Evolutionary conservation across 208 protist species (phyloP).

Genomic region (Tritrichomonas foetus): DNA sequence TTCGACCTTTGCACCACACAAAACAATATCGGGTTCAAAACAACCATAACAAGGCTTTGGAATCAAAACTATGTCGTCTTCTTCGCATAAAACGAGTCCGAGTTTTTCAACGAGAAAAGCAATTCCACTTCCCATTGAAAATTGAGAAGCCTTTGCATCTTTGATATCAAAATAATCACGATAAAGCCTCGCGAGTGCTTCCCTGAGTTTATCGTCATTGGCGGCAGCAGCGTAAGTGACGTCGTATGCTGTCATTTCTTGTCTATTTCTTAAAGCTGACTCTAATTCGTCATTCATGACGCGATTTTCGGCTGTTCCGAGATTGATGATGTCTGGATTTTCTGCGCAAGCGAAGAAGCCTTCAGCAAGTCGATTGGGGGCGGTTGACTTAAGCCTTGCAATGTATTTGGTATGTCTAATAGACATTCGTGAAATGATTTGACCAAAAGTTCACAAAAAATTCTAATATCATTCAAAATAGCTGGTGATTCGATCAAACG

Average conservation of each 20-base stretch:
- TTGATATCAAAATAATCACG: slow-evolving; percentile 5
- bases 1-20: neutral
- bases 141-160: neutral
- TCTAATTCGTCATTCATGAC: neutral
- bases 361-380: neutral
- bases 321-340: neutral
- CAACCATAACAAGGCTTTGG: slow-evolving; percentile 2
- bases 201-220: neutral
- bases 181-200: neutral
- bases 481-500: no score
- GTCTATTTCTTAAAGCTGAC: neutral
- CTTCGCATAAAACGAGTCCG: neutral
- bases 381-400: neutral
- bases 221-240: neutral
- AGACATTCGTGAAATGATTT: slow-evolving; percentile 15
- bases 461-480: no score
- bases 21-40: slow-evolving; percentile 1
- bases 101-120: slow-evolving; percentile 14
- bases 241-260: neutral
- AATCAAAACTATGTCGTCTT: neutral
- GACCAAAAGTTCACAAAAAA: no score
- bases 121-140: slow-evolving; percentile 12
- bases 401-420: neutral
- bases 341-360: neutral
- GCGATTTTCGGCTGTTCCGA: slow-evolving; percentile 35